Base-by-base conservation (phyloP, 2,329 filamentous ascomycete species). In the Didymella segeticola region DNA sequence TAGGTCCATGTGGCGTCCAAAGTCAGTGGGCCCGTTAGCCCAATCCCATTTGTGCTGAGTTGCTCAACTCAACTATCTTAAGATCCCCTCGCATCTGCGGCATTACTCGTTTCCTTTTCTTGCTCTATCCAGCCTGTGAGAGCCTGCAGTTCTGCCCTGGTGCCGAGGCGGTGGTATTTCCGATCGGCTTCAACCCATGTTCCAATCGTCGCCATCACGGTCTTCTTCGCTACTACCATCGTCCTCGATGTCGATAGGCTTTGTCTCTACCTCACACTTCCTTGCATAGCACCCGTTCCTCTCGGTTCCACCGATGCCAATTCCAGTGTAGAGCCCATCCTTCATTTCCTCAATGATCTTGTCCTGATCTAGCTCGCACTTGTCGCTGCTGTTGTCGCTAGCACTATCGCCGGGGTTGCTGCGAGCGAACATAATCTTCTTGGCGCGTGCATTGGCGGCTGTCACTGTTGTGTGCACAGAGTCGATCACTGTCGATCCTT, bases 311-410 rank as follows among this genome's bases (percentile, higher is more conserved):
- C 62, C 61, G 1, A 66, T 38, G 0, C 64, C 64, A 10, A 67
- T 67, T 4, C 63, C 63, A 4, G 54, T 63, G 17, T 64, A 67
- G 14, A 67, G 27, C 1, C 63, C 64, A n/a, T 56, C 34, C 26
- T 56, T 61, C 14, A 59, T 30, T 29, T 67, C 61, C 46, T 66
- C 63, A 17, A 67, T 61, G 5, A 67, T 65, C 43, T 62, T 66
- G 47, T 67, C 63, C 12, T 61, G 31, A 37, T 67, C 64, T 23
- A 65, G 53, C 3, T 59, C 57, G 20, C 58, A 61, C 10, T 55
- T 49, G 14, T 58, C 45, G n/a, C n/a, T n/a, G n/a, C n/a, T n/a
- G n/a, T n/a, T n/a, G n/a, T n/a, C n/a, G n/a, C n/a, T n/a, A n/a
- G n/a, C n/a, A n/a, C n/a, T n/a, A n/a, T n/a, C n/a, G 1, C 54